A percentile compares a stretch with the other conserved stretches of the same genome.
Conservation (phyloP, 345 rosid species). For the Citrus mangshanensis region DNA sequence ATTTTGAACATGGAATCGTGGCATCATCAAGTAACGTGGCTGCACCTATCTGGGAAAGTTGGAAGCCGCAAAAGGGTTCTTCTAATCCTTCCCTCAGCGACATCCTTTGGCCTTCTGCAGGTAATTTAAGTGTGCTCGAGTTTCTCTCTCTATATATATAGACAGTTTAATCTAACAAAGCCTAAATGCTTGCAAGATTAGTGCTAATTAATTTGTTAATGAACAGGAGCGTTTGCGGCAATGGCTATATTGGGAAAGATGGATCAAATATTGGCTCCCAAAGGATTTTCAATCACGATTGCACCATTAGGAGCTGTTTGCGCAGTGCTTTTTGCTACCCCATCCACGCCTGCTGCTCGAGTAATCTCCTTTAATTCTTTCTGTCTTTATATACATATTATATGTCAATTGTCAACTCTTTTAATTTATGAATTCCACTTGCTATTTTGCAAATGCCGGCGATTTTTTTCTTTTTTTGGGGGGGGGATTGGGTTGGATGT, state of each 20-base stretch:
- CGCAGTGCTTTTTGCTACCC: conserved; percentile 73
- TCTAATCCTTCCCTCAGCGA: conserved; percentile 63
- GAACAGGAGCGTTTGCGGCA: conserved; percentile 89
- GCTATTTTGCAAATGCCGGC: neutral
- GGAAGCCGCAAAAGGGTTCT: conserved; percentile 63
- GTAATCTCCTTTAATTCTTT: conserved; percentile 16
- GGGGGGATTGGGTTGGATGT: too few species aligned
- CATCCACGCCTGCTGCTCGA: conserved; percentile 88
- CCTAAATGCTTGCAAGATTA: neutral
- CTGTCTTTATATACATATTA: too few species aligned
- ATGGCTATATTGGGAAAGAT: conserved; percentile 90
- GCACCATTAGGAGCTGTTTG: conserved; percentile 93
- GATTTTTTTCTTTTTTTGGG: too few species aligned
- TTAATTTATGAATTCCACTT: neutral
- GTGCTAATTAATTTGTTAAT: neutral
- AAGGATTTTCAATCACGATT: conserved; percentile 74
- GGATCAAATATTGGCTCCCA: conserved; percentile 68
- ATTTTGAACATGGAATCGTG: conserved; percentile 3
- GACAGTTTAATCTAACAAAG: too few species aligned
- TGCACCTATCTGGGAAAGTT: conserved; percentile 59
- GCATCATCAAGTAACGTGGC: conserved; percentile 42
- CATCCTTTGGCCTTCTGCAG: conserved; percentile 94
- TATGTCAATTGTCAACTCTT: too few species aligned
- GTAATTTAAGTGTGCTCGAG: neutral
- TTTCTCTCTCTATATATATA: neutral